Conservation (phyloP, 2,329 filamentous ascomycete species). For the Dothiorella sarmentorum region DNA sequence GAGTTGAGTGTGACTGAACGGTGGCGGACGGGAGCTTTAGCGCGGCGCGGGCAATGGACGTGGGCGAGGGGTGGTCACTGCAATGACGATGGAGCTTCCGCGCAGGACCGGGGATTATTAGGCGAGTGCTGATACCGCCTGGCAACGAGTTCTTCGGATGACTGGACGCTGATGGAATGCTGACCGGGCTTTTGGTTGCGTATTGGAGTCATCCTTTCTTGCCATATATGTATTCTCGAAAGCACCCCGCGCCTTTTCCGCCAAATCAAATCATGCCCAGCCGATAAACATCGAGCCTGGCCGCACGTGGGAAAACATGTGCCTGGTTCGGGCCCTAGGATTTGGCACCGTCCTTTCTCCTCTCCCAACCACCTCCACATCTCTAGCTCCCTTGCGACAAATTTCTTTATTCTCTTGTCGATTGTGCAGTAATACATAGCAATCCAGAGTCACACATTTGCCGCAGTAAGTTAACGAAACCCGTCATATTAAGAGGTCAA, state of each 20-base stretch:
- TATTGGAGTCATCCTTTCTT: no score
- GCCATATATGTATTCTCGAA: no score
- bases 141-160: not conserved
- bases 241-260: not conserved
- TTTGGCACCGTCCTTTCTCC: not conserved
- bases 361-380: not conserved
- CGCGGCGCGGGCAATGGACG: conserved; percentile 1
- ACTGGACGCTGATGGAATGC: not conserved
- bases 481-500: not conserved
- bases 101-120: conserved; percentile 9
- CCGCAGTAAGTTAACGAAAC: not conserved
- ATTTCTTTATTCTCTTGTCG: no score
- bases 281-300: conserved; percentile 4
- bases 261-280: not conserved
- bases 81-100: conserved; percentile 10
- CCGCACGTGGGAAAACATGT: conserved; percentile 15
- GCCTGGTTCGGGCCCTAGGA: not conserved
- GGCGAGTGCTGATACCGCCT: not conserved
- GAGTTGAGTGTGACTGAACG: not conserved
- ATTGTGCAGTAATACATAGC: no score
- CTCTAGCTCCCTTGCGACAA: no score
- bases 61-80: conserved; percentile 14
- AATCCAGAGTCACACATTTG: not conserved
- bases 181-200: no score
- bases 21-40: conserved; percentile 15